phyloP scores from a whole-genome alignment of 1,284 basidiomycete species.

The Cutaneotrichosporon curvatum region DNA sequence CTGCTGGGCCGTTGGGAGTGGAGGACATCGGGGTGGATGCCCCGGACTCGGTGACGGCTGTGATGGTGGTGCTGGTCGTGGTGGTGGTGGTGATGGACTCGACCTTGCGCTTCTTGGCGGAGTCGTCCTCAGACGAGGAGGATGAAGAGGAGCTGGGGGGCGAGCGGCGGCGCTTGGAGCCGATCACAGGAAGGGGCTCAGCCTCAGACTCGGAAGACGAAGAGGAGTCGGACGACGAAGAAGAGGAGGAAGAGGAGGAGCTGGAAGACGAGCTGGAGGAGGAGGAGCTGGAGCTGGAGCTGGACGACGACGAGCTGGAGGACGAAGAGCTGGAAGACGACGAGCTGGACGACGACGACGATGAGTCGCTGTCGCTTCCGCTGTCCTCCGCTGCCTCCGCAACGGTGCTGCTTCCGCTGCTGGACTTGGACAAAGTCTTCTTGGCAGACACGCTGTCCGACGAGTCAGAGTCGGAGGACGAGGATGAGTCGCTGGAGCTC shows the following conservation, averaged over 20 bases:
- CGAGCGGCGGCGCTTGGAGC: constrained; percentile 19
- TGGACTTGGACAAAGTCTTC: constrained; percentile 10
- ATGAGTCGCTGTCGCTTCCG: constrained; percentile 4
- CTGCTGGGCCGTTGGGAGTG: constrained; percentile 12
- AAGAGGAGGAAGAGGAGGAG: constrained; percentile 27
- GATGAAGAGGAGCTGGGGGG: constrained; percentile 27
- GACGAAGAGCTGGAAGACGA: constrained; percentile 13
- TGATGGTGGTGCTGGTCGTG: constrained; percentile 21
- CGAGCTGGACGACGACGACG: constrained; percentile 1
- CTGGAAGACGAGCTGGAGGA: constrained; percentile 12
- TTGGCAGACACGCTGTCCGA: background rate
- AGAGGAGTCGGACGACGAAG: constrained; percentile 27
- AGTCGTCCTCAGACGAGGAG: constrained; percentile 28
- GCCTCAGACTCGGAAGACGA: constrained; percentile 19
- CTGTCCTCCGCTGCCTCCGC: constrained; percentile 2
- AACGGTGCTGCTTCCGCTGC: constrained; percentile 11
- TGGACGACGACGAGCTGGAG: constrained; percentile 28
- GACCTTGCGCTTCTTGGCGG: constrained; percentile 33
- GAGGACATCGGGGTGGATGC: constrained; percentile 17
- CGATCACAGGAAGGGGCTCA: constrained; percentile 12
- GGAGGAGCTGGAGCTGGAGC: constrained; percentile 9
- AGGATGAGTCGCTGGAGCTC: constrained; percentile 10
- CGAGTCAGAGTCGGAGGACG: constrained; percentile 17
- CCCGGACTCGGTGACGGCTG: constrained; percentile 18
- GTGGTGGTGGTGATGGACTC: constrained; percentile 27